These are phyloP conservation scores for Basipetospora chlamydospora DNA, from an alignment of 2,329 filamentous ascomycete species.

Conservation along the genomic window DNA sequence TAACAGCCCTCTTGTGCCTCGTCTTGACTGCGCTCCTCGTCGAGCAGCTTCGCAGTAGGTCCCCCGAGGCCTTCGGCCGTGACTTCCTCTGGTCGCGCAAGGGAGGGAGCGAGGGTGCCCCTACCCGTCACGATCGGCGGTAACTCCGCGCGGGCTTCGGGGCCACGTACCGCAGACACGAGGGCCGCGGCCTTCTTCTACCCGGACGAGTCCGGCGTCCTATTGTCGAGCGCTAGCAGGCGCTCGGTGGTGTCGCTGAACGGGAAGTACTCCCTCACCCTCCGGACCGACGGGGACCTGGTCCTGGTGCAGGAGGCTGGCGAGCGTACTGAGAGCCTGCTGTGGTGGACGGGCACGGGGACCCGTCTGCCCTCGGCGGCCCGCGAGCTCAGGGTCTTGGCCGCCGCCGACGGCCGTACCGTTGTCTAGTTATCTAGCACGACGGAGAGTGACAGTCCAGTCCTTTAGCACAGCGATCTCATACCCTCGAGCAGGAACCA, in stretches of 20 bases:
- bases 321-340: conserved; percentile 4
- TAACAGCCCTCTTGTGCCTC: too few relatives aligned
- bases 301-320: conserved; percentile 5
- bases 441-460: not conserved
- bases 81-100: too few relatives aligned
- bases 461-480: conserved; percentile 9
- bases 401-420: conserved; percentile 2
- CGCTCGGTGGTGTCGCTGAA: conserved; percentile 7
- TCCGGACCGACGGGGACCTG: conserved; percentile 8
- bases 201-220: conserved; percentile 5
- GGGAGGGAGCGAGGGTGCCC: too few relatives aligned
- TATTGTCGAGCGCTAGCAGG: conserved; percentile 6
- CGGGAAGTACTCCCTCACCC: conserved; percentile 5
- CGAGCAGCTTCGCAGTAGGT: too few relatives aligned
- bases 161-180: too few relatives aligned
- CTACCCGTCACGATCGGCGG: too few relatives aligned
- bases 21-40: too few relatives aligned
- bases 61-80: too few relatives aligned
- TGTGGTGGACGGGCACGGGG: conserved; percentile 9
- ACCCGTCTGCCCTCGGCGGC: conserved; percentile 3
- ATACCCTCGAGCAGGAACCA: too few relatives aligned
- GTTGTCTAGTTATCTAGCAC: conserved; percentile 5
- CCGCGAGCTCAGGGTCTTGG: conserved; percentile 2
- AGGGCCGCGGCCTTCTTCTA: not conserved
- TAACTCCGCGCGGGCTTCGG: too few relatives aligned